Evolutionary conservation across 257 asterid genomes (phyloP).

Genomic region (Solanum sitiens): DNA sequence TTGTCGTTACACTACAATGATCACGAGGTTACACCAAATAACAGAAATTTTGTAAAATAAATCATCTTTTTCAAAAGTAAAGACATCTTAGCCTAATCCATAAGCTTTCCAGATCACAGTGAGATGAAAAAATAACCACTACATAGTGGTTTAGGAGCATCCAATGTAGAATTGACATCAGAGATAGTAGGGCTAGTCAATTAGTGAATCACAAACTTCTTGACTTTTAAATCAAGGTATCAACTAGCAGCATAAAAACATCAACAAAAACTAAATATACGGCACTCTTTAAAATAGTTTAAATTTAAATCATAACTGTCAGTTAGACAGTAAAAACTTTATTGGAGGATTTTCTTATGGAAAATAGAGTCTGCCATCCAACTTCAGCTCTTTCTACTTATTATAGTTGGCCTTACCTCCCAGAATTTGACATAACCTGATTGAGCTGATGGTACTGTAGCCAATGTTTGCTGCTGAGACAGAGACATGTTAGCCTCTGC

Average conservation of each 20-base stretch:
- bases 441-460: slow-evolving; percentile 53
- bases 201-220: neutral
- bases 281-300: neutral
- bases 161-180: neutral
- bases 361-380: neutral
- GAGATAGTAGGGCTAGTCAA: neutral
- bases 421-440: slow-evolving; percentile 75
- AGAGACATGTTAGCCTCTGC: slow-evolving; percentile 57
- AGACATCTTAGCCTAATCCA: neutral
- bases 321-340: neutral
- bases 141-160: neutral
- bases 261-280: neutral
- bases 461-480: slow-evolving; percentile 71
- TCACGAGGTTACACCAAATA: neutral
- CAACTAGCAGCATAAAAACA: neutral
- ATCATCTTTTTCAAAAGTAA: neutral
- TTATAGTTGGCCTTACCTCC: slow-evolving; percentile 55
- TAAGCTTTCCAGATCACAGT: neutral
- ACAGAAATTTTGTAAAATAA: neutral
- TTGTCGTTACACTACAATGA: neutral
- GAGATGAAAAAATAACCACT: neutral
- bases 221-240: neutral
- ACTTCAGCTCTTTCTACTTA: neutral
- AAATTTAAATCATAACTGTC: neutral
- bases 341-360: neutral